These are phyloP conservation scores for Metschnikowia henanensis DNA, from an alignment of 805 yeast genomes.

Conservation along the genomic window DNA sequence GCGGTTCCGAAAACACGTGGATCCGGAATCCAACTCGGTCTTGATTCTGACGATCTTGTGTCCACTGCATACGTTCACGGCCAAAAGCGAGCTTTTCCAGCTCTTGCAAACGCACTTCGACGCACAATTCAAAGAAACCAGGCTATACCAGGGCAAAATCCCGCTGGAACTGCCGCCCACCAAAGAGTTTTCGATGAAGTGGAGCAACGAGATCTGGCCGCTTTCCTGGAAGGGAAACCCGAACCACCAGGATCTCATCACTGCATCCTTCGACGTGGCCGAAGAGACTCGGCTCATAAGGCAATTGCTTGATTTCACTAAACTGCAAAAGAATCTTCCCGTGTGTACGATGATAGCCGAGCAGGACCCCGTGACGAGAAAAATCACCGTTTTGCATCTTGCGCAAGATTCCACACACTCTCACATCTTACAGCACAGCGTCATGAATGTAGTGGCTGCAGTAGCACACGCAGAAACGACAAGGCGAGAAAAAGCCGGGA, in stretches of 20 bases:
- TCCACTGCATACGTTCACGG: constrained; percentile 33
- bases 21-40: background rate
- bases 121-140: constrained; percentile 10
- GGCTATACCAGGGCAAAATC: constrained; percentile 26
- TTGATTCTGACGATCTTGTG: constrained; percentile 47
- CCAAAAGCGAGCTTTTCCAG: constrained; percentile 22
- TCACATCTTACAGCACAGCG: constrained; percentile 69
- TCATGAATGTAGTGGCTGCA: constrained; percentile 65
- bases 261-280: constrained; percentile 48
- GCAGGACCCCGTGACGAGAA: constrained; percentile 38
- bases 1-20: constrained; percentile 44
- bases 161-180: constrained; percentile 70
- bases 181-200: constrained; percentile 59
- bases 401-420: constrained; percentile 38
- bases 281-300: constrained; percentile 34
- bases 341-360: constrained; percentile 65
- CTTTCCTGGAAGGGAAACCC: constrained; percentile 94
- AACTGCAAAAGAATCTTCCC: constrained; percentile 31
- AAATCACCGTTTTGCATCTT: constrained; percentile 33
- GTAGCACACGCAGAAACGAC: constrained; percentile 58
- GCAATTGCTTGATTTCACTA: constrained; percentile 11
- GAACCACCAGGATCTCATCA: constrained; percentile 63
- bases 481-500: constrained; percentile 28
- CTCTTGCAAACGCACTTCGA: constrained; percentile 19
- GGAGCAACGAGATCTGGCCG: constrained; percentile 83